phyloP scores from a whole-genome alignment of 441 rosid species.

The Manihot esculenta region DNA sequence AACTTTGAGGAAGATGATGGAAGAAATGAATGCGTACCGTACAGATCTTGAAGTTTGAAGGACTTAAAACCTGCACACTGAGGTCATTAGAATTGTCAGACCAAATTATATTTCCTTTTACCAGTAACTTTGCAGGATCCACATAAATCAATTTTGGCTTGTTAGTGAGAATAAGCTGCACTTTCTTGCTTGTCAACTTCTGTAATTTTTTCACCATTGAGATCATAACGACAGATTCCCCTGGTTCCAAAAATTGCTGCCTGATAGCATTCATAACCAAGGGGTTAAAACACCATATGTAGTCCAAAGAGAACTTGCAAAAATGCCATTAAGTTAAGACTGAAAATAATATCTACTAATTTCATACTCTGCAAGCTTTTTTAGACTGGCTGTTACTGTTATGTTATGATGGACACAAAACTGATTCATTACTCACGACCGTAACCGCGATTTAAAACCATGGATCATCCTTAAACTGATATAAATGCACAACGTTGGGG shows the following conservation, averaged over 20 bases:
- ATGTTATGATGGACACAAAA: no score
- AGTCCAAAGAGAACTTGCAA: slow-evolving; percentile 10
- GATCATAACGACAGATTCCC: slow-evolving; percentile 97
- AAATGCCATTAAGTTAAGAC: neutral
- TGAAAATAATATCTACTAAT: no score
- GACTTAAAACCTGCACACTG: slow-evolving; percentile 70
- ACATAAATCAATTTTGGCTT: slow-evolving; percentile 91
- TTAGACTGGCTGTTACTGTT: no score
- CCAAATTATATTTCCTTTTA: slow-evolving; percentile 91
- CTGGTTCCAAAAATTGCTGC: slow-evolving; percentile 97
- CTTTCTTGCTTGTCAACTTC: slow-evolving; percentile 91
- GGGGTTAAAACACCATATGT: neutral
- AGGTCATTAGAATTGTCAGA: slow-evolving; percentile 89
- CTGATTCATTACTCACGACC: neutral
- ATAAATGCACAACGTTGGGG: no score
- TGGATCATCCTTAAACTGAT: no score
- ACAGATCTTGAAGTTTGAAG: slow-evolving; percentile 84
- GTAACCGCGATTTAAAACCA: no score
- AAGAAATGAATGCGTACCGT: slow-evolving; percentile 54
- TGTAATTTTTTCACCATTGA: slow-evolving; percentile 93
- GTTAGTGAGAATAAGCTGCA: slow-evolving; percentile 97
- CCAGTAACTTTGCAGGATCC: slow-evolving; percentile 83
- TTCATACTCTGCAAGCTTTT: no score
- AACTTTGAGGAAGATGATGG: neutral
- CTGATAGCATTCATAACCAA: slow-evolving; percentile 40